Evolutionary conservation across 2,329 filamentous ascomycete species (phyloP).

Genomic region (Fusarium xyrophilum): DNA sequence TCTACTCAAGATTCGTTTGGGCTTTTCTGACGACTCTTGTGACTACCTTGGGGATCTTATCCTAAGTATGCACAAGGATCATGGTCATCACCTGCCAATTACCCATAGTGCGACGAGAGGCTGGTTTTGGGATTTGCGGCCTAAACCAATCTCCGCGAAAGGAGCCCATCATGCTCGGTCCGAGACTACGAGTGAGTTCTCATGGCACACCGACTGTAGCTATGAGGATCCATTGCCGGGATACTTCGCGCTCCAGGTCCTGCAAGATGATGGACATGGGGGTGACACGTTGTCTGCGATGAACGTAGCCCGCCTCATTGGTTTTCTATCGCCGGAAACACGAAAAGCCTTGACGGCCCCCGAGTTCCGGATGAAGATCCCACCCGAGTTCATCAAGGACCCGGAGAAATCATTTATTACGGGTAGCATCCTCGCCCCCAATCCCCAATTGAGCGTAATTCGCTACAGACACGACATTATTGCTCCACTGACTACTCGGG

Average conservation of each 20-base stretch:
- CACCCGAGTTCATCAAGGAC: slow-evolving; percentile 47
- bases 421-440: slow-evolving; percentile 34
- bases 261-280: slow-evolving; percentile 50
- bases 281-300: slow-evolving; percentile 51
- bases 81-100: slow-evolving; percentile 50
- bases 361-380: slow-evolving; percentile 45
- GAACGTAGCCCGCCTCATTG: slow-evolving; percentile 43
- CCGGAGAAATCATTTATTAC: slow-evolving; percentile 21
- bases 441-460: slow-evolving; percentile 26
- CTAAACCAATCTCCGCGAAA: slow-evolving; percentile 41
- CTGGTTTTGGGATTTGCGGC: slow-evolving; percentile 55
- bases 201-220: slow-evolving; percentile 55
- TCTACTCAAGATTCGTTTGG: slow-evolving; percentile 47
- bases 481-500: slow-evolving; percentile 37
- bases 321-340: slow-evolving; percentile 38
- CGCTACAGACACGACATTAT: slow-evolving; percentile 46
- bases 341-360: slow-evolving; percentile 32
- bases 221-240: slow-evolving; percentile 49
- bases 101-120: slow-evolving; percentile 50
- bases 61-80: slow-evolving; percentile 43
- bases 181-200: slow-evolving; percentile 52
- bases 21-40: slow-evolving; percentile 45
- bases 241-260: slow-evolving; percentile 52
- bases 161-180: slow-evolving; percentile 47
- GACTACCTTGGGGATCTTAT: slow-evolving; percentile 47